Evolutionary conservation across 2,329 filamentous ascomycete genomes (phyloP), one percentile per base, ranked within the genome.

Genomic region (Plectosphaerella plurivora): DNA sequence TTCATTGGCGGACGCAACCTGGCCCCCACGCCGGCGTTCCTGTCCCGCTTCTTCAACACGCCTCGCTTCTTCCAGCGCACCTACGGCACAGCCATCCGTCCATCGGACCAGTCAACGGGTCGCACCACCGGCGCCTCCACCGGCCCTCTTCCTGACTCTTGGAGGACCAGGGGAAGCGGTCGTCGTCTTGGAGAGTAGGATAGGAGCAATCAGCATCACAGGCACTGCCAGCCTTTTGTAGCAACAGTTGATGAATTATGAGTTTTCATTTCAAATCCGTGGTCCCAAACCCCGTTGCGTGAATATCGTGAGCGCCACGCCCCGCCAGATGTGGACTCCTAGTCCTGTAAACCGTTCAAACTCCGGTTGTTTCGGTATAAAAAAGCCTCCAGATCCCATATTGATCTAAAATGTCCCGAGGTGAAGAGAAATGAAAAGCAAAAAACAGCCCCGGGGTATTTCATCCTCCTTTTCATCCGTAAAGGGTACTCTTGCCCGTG

Each of bases 1-100:
- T 94, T 94, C 65, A 93, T 91, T 33, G 89, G 89, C 52, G 94
- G 94, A 1, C 77, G 75, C 49, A 96, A 92, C 64, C 78, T 87
- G 47, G 76, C 97, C 36, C 75, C 78, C 14, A 94, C 91, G 0
- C 94, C 94, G 3, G 67, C 68, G 6, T 84, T 91, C 59, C 71
- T 97, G 53, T 84, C 82, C 54, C 78, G 79, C 51, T 79, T 88
- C 59, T 87, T 93, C 53, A 73, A 76, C 53, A 78, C 71, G 24
- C 73, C 73, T 20, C 73, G 73, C 49, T 67, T 71, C 18, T 67
- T 72, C 46, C 67, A 77, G 47, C 81, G 82, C 51, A 67, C 71
- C 1, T 88, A 83, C 61, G 89, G 89, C 4, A 86, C 84, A 1
- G 81, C 83, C 4, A 73, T 82, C 57, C 71, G 77, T 35, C 51